These are phyloP conservation scores for Boletus pseudopeckii DNA, from an alignment of 768 basidiomycete genomes.

Conservation along the genomic window DNA sequence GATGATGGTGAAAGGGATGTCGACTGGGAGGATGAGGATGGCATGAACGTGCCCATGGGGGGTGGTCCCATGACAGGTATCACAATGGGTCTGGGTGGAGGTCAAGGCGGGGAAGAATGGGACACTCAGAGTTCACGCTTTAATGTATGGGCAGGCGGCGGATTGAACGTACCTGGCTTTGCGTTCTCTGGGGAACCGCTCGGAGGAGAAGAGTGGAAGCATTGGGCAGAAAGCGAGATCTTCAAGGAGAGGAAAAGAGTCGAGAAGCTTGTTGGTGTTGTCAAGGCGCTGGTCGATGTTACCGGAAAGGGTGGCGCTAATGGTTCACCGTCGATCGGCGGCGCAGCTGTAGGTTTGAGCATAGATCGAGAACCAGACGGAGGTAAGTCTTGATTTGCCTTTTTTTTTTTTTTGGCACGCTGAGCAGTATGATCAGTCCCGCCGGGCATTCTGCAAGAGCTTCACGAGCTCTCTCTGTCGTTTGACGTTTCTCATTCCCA, in stretches of 20 bases:
- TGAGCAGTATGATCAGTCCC: constrained; percentile 16
- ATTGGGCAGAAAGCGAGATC: constrained; percentile 37
- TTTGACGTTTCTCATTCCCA: constrained; percentile 20
- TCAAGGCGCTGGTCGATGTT: constrained; percentile 62
- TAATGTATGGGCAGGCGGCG: constrained; percentile 8
- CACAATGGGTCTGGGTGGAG: constrained; percentile 7
- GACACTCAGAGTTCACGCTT: constrained; percentile 19
- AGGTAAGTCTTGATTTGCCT: constrained; percentile 6
- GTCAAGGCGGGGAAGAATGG: constrained; percentile 25
- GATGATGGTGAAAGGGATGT: constrained; percentile 26
- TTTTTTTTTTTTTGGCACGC: background rate
- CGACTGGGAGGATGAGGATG: constrained; percentile 31
- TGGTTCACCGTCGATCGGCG: background rate
- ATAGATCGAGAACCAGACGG: constrained; percentile 13
- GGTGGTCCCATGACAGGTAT: constrained; percentile 12
- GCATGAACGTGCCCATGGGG: constrained; percentile 4
- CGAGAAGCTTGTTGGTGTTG: constrained; percentile 56
- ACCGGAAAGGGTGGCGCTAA: constrained; percentile 40
- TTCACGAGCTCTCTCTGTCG: constrained; percentile 28
- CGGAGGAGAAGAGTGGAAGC: constrained; percentile 27
- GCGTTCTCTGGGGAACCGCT: constrained; percentile 2
- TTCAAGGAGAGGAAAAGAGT: constrained; percentile 59
- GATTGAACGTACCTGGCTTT: constrained; percentile 12
- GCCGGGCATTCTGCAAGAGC: constrained; percentile 22
- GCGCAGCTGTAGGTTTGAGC: background rate